Evolutionary conservation across 163 green algal species (phyloP).

Genomic region (Chlamydomonas reinhardtii): DNA sequence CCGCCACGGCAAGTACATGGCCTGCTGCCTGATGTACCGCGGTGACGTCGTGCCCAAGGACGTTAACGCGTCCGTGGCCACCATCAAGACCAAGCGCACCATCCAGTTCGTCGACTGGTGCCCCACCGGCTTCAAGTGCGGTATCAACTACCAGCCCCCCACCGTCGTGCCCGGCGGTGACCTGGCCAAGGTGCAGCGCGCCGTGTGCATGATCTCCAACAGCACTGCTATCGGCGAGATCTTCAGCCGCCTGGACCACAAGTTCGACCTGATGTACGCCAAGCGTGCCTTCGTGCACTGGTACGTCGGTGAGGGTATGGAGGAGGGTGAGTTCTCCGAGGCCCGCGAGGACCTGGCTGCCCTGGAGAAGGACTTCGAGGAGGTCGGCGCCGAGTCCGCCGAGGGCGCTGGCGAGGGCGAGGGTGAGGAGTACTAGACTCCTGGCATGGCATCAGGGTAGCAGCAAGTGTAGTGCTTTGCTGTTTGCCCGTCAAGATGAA

Average conservation of each 20-base stretch:
- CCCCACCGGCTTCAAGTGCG: slow-evolving; percentile 93
- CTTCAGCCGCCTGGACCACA: slow-evolving; percentile 98
- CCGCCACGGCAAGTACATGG: slow-evolving; percentile 96
- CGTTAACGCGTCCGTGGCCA: slow-evolving; percentile 97
- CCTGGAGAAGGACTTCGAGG: slow-evolving; percentile 99
- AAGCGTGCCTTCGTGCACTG: slow-evolving; percentile 96
- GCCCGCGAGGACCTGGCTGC: slow-evolving; percentile 96
- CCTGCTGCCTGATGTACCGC: slow-evolving; percentile 99
- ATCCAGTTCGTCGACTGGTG: slow-evolving; percentile 91
- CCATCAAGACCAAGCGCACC: slow-evolving; percentile 99
- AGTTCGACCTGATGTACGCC: slow-evolving; percentile 99
- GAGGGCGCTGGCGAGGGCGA: slow-evolving; percentile 88
- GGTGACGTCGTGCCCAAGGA: slow-evolving; percentile 99
- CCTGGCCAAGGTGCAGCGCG: slow-evolving; percentile 99
- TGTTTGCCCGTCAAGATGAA: no score
- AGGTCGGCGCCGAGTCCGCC: slow-evolving; percentile 89
- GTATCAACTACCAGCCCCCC: slow-evolving; percentile 97
- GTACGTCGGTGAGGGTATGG: slow-evolving; percentile 98
- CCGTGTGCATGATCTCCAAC: slow-evolving; percentile 99
- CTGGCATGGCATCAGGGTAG: no score
- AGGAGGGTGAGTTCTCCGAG: slow-evolving; percentile 98
- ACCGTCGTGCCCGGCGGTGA: slow-evolving; percentile 98
- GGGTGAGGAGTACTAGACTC: slow-evolving; percentile 83
- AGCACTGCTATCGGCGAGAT: slow-evolving; percentile 98
- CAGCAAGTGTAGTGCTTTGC: no score